Base-by-base conservation (phyloP, 176 grass and related monocot species). In the Dactylis glomerata region DNA sequence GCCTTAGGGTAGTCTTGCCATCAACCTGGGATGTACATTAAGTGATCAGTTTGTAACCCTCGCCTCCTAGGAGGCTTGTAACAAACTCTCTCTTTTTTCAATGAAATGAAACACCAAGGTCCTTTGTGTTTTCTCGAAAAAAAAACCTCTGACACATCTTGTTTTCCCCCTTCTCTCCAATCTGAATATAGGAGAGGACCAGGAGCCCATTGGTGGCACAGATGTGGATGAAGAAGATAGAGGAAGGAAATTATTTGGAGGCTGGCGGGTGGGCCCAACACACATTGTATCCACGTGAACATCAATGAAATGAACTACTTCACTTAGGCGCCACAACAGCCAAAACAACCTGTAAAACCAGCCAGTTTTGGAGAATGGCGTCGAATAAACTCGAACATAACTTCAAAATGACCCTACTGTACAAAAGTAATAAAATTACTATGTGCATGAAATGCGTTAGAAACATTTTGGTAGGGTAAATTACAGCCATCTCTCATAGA, bases 81-180 rank as follows among this genome's bases (percentile, higher is more conserved):
- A n/a, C n/a, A n/a, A n/a, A n/a, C n/a, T n/a, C n/a, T n/a, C n/a
- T n/a, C n/a, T n/a, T n/a, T n/a, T n/a, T n/a, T n/a, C n/a, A n/a
- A n/a, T n/a, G n/a, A n/a, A n/a, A n/a, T n/a, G n/a, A n/a, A n/a
- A n/a, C n/a, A n/a, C n/a, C n/a, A n/a, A n/a, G n/a, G n/a, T n/a
- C n/a, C n/a, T n/a, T n/a, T n/a, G n/a, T n/a, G n/a, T n/a, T n/a
- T n/a, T n/a, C n/a, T n/a, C n/a, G n/a, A n/a, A n/a, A n/a, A n/a
- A n/a, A n/a, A n/a, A n/a, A n/a, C n/a, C n/a, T n/a, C n/a, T n/a
- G 37, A 69, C 68, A 71, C 38, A 45, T 71, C 67, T 69, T 69
- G 20, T 41, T 13, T 69, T 41, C 41, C 5, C 38, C 22, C 20
- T 41, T 69, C 33, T 10, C 3, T 36, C 19, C 4, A 69, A 69